A percentile compares a stretch with the other conserved stretches of the same genome.
These are phyloP conservation scores for Sporothrix schenckii DNA, from an alignment of 2,329 filamentous ascomycete genomes.

Conservation along the genomic window DNA sequence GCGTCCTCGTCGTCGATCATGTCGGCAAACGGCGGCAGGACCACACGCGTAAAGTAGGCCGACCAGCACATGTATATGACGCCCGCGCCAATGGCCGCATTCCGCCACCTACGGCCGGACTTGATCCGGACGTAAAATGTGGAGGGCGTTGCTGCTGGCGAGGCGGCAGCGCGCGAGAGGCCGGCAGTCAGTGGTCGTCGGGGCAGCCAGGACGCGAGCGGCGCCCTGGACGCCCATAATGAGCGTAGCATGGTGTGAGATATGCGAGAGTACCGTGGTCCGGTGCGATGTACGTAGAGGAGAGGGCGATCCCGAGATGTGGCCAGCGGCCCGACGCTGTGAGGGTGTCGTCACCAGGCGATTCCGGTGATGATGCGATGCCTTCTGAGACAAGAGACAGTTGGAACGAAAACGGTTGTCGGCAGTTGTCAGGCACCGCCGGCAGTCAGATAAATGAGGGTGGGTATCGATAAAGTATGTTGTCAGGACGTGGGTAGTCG, in stretches of 20 bases:
- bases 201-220: conserved; percentile 27
- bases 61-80: conserved; percentile 36
- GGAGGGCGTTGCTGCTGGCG: conserved; percentile 19
- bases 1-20: conserved; percentile 31
- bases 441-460: background rate
- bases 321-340: conserved; percentile 18
- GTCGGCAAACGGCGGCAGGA: conserved; percentile 48
- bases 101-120: conserved; percentile 32
- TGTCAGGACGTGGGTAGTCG: background rate
- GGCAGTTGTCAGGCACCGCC: background rate
- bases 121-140: conserved; percentile 35
- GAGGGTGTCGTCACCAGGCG: background rate
- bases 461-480: background rate
- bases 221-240: conserved; percentile 30
- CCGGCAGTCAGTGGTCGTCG: conserved; percentile 18
- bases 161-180: background rate
- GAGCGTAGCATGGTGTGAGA: conserved; percentile 32
- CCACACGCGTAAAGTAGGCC: conserved; percentile 48
- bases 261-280: background rate
- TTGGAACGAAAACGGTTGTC: background rate
- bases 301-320: background rate
- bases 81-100: conserved; percentile 33
- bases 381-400: background rate
- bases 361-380: conserved; percentile 14
- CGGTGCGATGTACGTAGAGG: too few species aligned